Conservation (phyloP, 257 asterid genomes). For the Linaria vulgaris region DNA sequence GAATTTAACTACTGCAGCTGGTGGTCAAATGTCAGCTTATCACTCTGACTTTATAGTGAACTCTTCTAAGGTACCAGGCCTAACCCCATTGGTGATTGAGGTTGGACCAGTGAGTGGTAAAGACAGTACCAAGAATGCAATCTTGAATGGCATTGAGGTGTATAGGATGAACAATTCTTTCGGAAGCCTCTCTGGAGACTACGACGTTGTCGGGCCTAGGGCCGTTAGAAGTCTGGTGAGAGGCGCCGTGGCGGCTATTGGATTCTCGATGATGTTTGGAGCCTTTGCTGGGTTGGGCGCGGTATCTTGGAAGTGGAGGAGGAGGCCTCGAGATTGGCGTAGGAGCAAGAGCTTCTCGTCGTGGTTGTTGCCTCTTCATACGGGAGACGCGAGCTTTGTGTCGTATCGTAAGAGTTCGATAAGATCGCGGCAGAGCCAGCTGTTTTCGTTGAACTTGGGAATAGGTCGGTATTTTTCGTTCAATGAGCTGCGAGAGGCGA, state of each 20-base stretch:
- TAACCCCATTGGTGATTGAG: conserved; percentile 45
- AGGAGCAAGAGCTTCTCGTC: conserved; percentile 80
- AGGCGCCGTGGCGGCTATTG: conserved; percentile 76
- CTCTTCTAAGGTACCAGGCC: conserved; percentile 44
- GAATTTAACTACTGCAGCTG: conserved; percentile 44
- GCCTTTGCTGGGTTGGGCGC: conserved; percentile 88
- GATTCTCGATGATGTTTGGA: conserved; percentile 96
- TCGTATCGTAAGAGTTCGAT: conserved; percentile 40
- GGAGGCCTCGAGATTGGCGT: conserved; percentile 90
- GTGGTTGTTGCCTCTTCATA: conserved; percentile 77
- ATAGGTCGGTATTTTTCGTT: conserved; percentile 51
- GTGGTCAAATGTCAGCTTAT: conserved; percentile 46
- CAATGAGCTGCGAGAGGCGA: conserved; percentile 64
- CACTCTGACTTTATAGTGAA: conserved; percentile 54
- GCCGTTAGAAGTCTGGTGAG: conserved; percentile 31
- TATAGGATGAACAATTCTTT: background rate
- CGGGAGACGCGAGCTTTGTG: conserved; percentile 53
- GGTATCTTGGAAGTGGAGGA: conserved; percentile 90
- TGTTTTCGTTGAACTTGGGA: conserved; percentile 44
- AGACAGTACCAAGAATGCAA: conserved; percentile 35
- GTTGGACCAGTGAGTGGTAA: conserved; percentile 53
- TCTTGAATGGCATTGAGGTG: conserved; percentile 4
- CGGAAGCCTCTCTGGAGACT: background rate
- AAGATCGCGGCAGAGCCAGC: conserved; percentile 50
- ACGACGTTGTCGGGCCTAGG: background rate